These are phyloP conservation scores for Rubia peregrina DNA, from an alignment of 305 asterid species.

Conservation along the genomic window DNA sequence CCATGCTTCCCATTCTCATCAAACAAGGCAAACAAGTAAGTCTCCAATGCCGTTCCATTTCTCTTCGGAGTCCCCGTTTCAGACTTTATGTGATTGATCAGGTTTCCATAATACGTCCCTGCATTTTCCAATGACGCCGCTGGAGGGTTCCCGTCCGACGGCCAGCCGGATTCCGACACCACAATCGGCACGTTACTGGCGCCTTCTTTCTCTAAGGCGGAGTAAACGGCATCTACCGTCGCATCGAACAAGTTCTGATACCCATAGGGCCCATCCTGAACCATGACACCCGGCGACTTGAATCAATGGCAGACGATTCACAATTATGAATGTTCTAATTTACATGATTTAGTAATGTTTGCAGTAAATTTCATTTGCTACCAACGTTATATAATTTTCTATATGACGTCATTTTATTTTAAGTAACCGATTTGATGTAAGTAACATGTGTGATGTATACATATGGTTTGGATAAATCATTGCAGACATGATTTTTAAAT, in stretches of 20 bases:
- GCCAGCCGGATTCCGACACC: slow-evolving; percentile 50
- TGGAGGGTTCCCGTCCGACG: slow-evolving; percentile 31
- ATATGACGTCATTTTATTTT: no score
- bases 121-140: slow-evolving; percentile 26
- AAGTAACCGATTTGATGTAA: no score
- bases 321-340: no score
- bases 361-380: no score
- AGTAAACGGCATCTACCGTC: slow-evolving; percentile 30
- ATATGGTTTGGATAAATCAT: no score
- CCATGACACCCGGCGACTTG: slow-evolving; percentile 1
- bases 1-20: slow-evolving; percentile 40
- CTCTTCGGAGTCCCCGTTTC: slow-evolving; percentile 26
- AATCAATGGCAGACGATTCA: slow-evolving; percentile 5
- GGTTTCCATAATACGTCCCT: slow-evolving; percentile 20
- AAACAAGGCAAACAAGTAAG: slow-evolving; percentile 46
- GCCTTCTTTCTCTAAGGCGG: slow-evolving; percentile 32
- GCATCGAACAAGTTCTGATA: slow-evolving; percentile 47
- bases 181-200: slow-evolving; percentile 15
- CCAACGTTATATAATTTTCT: no score
- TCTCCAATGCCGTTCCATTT: slow-evolving; percentile 25
- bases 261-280: neutral
- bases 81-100: slow-evolving; percentile 24
- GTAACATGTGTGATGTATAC: no score
- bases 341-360: no score
- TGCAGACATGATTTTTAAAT: no score